Conservation (phyloP, 495 filamentous ascomycete species). For the Chaetomium tenue region DNA sequence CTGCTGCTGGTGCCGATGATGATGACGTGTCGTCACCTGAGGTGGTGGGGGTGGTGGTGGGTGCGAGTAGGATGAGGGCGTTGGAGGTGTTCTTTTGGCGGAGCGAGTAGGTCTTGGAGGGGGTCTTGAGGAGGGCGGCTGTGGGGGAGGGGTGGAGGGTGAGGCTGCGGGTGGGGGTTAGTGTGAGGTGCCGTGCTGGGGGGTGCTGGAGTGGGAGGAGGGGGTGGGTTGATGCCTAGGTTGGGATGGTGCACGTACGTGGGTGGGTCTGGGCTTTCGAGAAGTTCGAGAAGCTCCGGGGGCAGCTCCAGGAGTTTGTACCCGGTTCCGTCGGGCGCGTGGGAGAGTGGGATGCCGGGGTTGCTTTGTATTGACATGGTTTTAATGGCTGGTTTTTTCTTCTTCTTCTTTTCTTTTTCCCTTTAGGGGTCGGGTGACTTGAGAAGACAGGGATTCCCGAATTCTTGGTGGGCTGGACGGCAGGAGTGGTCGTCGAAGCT, state of each 20-base stretch:
- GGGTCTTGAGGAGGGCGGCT: constrained; percentile 71
- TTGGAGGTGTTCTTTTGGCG: constrained; percentile 93
- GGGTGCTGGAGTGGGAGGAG: not conserved
- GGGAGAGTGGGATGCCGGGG: constrained; percentile 56
- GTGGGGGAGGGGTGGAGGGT: constrained; percentile 62
- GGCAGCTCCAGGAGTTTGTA: constrained; percentile 83
- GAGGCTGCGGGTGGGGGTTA: constrained; percentile 50
- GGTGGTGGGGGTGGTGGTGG: constrained; percentile 29
- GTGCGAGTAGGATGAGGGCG: constrained; percentile 67
- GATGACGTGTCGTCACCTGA: constrained; percentile 4
- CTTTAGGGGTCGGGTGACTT: too few species aligned
- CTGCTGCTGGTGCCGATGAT: constrained; percentile 14
- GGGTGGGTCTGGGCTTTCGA: constrained; percentile 60
- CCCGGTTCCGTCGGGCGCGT: constrained; percentile 57
- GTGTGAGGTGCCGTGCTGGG: not conserved
- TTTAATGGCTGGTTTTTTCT: not conserved
- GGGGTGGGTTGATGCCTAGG: not conserved
- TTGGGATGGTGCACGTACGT: constrained; percentile 58
- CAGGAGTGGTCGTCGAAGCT: too few species aligned
- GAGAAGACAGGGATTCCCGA: too few species aligned
- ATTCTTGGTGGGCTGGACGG: too few species aligned
- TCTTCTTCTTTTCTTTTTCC: too few species aligned
- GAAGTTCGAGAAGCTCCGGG: constrained; percentile 63
- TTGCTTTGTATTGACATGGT: constrained; percentile 9
- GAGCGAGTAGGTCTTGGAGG: constrained; percentile 68